A percentile compares a stretch with the other conserved stretches of the same genome.
phyloP scores from a whole-genome alignment of 2,329 filamentous ascomycete genomes.

The Neocucurbitaria cava region DNA sequence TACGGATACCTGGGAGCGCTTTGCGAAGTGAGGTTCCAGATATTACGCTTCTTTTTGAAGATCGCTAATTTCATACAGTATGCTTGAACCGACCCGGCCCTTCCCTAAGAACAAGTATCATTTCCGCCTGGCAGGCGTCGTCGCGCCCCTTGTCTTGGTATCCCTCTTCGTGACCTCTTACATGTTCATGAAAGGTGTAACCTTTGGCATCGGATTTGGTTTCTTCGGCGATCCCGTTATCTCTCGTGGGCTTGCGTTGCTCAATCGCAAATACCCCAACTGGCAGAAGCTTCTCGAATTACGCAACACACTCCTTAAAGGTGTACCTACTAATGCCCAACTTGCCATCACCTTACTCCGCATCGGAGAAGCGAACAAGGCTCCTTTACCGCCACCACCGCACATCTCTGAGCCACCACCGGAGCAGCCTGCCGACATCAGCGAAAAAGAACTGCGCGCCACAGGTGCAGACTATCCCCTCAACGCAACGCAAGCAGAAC shows the following conservation, averaged over 20 bases:
- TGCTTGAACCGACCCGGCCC: slow-evolving; percentile 57
- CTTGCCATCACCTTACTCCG: slow-evolving; percentile 81
- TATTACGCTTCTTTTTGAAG: neutral
- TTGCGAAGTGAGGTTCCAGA: slow-evolving; percentile 60
- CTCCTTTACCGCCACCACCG: slow-evolving; percentile 72
- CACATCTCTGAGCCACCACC: slow-evolving; percentile 53
- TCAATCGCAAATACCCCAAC: slow-evolving; percentile 69
- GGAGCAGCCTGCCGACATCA: slow-evolving; percentile 59
- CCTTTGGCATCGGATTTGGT: slow-evolving; percentile 72
- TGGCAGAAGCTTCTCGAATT: slow-evolving; percentile 80
- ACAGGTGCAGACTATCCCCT: slow-evolving; percentile 63
- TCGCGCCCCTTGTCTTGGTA: slow-evolving; percentile 52
- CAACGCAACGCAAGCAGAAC: slow-evolving; percentile 69
- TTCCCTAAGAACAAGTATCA: slow-evolving; percentile 55
- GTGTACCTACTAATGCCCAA: slow-evolving; percentile 86
- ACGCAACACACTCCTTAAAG: slow-evolving; percentile 77
- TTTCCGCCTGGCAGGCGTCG: slow-evolving; percentile 54
- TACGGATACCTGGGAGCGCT: slow-evolving; percentile 68
- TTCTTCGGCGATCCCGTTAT: slow-evolving; percentile 85
- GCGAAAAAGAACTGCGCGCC: slow-evolving; percentile 58
- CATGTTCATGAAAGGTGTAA: slow-evolving; percentile 67
- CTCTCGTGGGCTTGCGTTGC: slow-evolving; percentile 61
- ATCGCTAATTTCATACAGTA: slow-evolving; percentile 32
- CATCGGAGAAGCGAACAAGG: slow-evolving; percentile 80
- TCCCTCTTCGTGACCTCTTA: slow-evolving; percentile 58